Evolutionary conservation across 495 filamentous ascomycete genomes (phyloP), one percentile per base, ranked within the genome.

Genomic region (Penicillium ochrochloron): DNA sequence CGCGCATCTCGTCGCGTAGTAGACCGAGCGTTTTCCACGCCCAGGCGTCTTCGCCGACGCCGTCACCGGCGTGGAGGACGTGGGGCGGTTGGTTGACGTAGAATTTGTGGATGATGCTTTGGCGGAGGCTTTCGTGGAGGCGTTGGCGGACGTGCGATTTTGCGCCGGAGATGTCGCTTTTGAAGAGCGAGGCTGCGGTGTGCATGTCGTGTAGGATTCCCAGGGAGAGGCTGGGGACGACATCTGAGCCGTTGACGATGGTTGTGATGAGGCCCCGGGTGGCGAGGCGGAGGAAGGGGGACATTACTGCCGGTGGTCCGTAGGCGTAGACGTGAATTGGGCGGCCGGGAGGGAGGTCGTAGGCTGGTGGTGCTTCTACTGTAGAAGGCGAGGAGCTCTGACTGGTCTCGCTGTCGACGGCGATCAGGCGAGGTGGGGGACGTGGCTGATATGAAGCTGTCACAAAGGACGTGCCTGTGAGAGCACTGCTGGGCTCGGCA

Each of bases 281-380:
- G 19, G 87, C 88, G 54, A 85, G 83, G 42, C 89, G 85, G 5
- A 94, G 81, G n/a, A 88, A 85, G 0, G 89, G 84, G 2, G 89
- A 93, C 79, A 93, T 85, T 50, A 86, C 88, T 3, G 88, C 85
- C 11, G 91, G 90, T 11, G 91, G 89, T 3, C 91, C 91, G 70
- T 91, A 94, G 39, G 90, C 89, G 73, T 90, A 94, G 54, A 92
- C 90, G 70, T 92, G 90, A 42, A 92, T 88, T 51, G 86, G 89
- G 10, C 91, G 83, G 51, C 86, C 85, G 0, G 86, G 66, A 21
- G 88, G 92, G 5, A 92, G 83, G 48, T 78, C 84, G 58, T 86
- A 80, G 53, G 69, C 56, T 57, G 59, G 59, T 21, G 59, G 41
- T 37, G 25, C 4, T 34, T 10, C 31, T 19, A 39, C 9, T 41